Conservation (phyloP, 139 green algal genomes). For the Picochlorum sp. region DNA sequence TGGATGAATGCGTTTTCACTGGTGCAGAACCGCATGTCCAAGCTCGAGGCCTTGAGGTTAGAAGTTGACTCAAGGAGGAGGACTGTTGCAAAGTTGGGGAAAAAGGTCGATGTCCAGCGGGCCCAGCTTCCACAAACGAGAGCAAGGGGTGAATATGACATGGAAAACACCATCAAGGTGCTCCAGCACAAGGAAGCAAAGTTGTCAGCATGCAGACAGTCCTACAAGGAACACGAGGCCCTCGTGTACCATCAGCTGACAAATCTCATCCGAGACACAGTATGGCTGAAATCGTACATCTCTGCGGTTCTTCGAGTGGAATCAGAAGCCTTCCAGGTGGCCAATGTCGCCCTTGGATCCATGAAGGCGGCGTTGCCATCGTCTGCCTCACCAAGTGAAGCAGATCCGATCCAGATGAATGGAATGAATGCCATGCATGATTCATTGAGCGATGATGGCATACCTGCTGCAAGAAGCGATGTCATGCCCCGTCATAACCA, state of each 20-base stretch:
- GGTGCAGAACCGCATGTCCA: slow-evolving; percentile 61
- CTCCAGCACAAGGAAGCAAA: slow-evolving; percentile 75
- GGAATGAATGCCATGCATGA: neutral
- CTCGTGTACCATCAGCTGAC: slow-evolving; percentile 73
- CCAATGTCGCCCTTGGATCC: slow-evolving; percentile 37
- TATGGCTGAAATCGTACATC: slow-evolving; percentile 73
- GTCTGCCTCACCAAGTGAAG: slow-evolving; percentile 2
- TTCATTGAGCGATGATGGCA: slow-evolving; percentile 1
- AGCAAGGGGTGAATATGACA: slow-evolving; percentile 53
- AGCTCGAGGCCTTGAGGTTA: slow-evolving; percentile 64
- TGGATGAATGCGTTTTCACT: slow-evolving; percentile 65
- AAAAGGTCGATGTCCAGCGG: slow-evolving; percentile 40
- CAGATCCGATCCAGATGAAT: neutral
- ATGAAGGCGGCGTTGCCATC: slow-evolving; percentile 28
- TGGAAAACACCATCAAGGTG: slow-evolving; percentile 56
- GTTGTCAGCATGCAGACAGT: slow-evolving; percentile 55
- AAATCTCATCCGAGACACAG: slow-evolving; percentile 72
- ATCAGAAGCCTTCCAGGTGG: slow-evolving; percentile 43
- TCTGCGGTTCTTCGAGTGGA: slow-evolving; percentile 55
- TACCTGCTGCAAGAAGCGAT: neutral
- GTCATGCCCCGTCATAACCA: neutral
- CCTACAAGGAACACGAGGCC: slow-evolving; percentile 68
- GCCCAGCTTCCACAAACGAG: slow-evolving; percentile 36
- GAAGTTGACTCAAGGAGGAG: slow-evolving; percentile 75
- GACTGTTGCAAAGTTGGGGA: slow-evolving; percentile 60